Evolutionary conservation across 345 rosid species (phyloP).

Genomic region (Capsella bursapastoris): DNA sequence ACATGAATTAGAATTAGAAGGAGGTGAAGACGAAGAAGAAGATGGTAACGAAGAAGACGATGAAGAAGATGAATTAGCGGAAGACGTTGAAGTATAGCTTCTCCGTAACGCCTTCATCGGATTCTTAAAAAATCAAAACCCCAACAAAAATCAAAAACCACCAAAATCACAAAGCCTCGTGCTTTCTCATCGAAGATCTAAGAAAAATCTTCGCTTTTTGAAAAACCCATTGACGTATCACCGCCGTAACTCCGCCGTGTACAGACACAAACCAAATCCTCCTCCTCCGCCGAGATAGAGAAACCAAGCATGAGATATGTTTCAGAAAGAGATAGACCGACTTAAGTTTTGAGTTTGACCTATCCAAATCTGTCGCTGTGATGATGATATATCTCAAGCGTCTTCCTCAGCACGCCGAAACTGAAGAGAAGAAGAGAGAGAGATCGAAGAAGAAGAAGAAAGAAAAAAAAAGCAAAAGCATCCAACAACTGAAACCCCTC

Average conservation of each 20-base stretch:
- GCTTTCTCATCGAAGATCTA: slow-evolving; percentile 31
- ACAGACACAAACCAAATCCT: neutral
- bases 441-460: neutral
- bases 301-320: slow-evolving; percentile 35
- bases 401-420: slow-evolving; percentile 44
- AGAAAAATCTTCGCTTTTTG: neutral
- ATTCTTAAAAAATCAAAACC: slow-evolving; percentile 18
- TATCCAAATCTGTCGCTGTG: slow-evolving; percentile 20
- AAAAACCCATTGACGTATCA: slow-evolving; percentile 29
- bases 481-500: slow-evolving; percentile 45
- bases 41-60: slow-evolving; percentile 56
- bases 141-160: neutral
- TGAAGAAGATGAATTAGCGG: slow-evolving; percentile 66
- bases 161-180: neutral
- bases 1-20: slow-evolving; percentile 49
- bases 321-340: neutral
- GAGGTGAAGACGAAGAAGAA: slow-evolving; percentile 52
- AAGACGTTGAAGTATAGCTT: slow-evolving; percentile 76
- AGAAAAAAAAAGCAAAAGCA: slow-evolving; percentile 30
- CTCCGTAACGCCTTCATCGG: slow-evolving; percentile 89
- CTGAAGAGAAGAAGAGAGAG: slow-evolving; percentile 10
- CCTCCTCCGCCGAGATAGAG: slow-evolving; percentile 18
- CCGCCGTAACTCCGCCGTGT: slow-evolving; percentile 24
- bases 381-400: neutral
- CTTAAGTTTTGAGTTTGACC: neutral